Percentiles rank a stretch among this genome's conserved stretches.
These are phyloP conservation scores for Verticillium dahliae DNA, from an alignment of 2,329 filamentous ascomycete genomes.

Conservation along the genomic window DNA sequence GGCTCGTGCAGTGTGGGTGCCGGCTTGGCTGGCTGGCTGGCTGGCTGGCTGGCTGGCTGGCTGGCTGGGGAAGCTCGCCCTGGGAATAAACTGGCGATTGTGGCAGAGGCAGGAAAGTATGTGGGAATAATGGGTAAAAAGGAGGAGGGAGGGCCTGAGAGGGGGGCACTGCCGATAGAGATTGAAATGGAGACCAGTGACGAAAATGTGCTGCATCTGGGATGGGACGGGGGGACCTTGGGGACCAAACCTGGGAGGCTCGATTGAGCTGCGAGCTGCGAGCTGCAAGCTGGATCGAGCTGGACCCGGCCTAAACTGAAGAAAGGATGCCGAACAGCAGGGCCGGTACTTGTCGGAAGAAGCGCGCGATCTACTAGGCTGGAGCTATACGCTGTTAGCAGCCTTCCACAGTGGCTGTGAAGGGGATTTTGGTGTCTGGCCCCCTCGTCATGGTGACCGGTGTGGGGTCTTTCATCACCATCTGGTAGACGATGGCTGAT, in stretches of 20 bases:
- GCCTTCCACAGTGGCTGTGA: neutral
- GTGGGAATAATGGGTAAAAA: constrained; percentile 1
- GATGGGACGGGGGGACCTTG: neutral
- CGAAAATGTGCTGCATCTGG: neutral
- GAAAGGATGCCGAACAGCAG: neutral
- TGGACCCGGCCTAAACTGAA: neutral
- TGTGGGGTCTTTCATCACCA: too few relatives aligned
- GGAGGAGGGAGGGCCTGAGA: neutral
- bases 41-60: neutral
- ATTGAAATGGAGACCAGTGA: neutral
- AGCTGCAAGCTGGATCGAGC: neutral
- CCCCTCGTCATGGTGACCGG: neutral
- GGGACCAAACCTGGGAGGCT: neutral
- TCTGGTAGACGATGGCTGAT: neutral
- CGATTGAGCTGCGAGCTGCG: neutral
- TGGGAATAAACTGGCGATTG: constrained; percentile 14
- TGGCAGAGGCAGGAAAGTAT: neutral
- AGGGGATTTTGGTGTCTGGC: neutral
- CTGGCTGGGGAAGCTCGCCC: neutral
- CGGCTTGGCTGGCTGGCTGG: neutral
- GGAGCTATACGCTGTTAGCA: neutral
- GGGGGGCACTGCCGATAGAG: neutral
- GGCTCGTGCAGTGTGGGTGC: neutral
- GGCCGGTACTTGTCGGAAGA: neutral
- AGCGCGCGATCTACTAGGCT: neutral